Conservation (phyloP, 208 protist genomes). For the Leishmania tarentolae region DNA sequence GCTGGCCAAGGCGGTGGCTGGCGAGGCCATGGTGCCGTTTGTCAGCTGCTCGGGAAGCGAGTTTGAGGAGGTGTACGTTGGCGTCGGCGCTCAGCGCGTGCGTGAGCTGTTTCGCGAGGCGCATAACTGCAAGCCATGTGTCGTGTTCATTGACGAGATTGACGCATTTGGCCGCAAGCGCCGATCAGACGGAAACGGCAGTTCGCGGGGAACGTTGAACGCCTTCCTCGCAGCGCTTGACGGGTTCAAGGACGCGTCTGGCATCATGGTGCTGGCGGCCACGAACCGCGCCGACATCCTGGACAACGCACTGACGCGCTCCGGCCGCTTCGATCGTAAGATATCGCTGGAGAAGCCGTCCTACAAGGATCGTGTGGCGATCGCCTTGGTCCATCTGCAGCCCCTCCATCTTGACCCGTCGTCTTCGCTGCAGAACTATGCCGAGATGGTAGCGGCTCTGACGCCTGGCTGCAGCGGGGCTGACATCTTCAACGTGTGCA, state of each 20-base stretch:
- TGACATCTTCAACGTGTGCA: conserved; percentile 98
- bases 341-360: conserved; percentile 94
- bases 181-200: conserved; percentile 59
- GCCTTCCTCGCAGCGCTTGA: conserved; percentile 99
- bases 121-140: conserved; percentile 94
- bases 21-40: conserved; percentile 95
- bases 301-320: conserved; percentile 96
- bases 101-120: conserved; percentile 94
- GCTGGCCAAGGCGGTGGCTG: conserved; percentile 76
- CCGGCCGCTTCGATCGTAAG: conserved; percentile 90
- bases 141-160: conserved; percentile 99
- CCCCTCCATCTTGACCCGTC: conserved; percentile 77
- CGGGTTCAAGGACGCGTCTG: conserved; percentile 93
- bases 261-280: conserved; percentile 97
- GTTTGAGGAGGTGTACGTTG: conserved; percentile 98
- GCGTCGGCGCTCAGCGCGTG: conserved; percentile 94
- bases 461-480: conserved; percentile 97
- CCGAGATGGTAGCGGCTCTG: conserved; percentile 66
- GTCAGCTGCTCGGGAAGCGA: conserved; percentile 93
- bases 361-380: conserved; percentile 93
- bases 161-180: conserved; percentile 94
- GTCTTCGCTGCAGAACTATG: conserved; percentile 43
- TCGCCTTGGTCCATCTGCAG: conserved; percentile 94
- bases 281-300: conserved; percentile 98
- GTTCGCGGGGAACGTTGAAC: conserved; percentile 95